Percentiles rank a stretch among this genome's conserved stretches.
These are phyloP conservation scores for Plasmodium fragile DNA, from an alignment of 169 alveolate species.

Conservation along the genomic window DNA sequence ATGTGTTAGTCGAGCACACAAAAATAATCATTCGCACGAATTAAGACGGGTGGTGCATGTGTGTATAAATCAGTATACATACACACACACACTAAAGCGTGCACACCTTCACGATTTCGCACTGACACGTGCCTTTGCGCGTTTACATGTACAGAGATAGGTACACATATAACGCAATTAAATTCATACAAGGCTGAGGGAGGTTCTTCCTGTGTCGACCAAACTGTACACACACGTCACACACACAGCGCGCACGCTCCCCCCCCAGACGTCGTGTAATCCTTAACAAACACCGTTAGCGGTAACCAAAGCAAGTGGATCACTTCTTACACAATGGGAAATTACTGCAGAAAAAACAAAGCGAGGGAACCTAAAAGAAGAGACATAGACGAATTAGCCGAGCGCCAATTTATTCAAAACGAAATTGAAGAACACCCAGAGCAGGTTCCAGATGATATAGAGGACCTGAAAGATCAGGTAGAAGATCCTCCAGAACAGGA, in stretches of 20 bases:
- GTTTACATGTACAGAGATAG: neutral
- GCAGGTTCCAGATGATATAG: conserved; percentile 65
- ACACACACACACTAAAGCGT: neutral
- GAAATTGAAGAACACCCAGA: conserved; percentile 31
- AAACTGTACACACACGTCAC: neutral
- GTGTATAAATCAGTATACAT: neutral
- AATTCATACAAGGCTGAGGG: neutral
- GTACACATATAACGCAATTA: neutral
- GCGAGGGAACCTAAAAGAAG: conserved; percentile 84
- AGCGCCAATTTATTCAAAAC: conserved; percentile 21
- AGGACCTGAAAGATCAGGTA: conserved; percentile 43
- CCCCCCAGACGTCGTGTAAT: neutral
- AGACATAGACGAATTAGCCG: conserved; percentile 80
- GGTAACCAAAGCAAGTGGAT: neutral
- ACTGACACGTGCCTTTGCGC: neutral
- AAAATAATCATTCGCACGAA: conserved; percentile 10
- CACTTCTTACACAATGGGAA: conserved; percentile 52
- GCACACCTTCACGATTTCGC: conserved; percentile 1
- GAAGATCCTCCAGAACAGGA: conserved; percentile 62
- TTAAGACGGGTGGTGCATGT: conserved; percentile 1
- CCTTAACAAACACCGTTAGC: neutral
- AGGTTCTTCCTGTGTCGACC: neutral
- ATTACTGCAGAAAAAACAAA: conserved; percentile 76
- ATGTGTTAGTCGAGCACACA: conserved; percentile 12
- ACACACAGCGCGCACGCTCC: neutral